Conservation (phyloP, 177 flowering plant genomes). For the Telopea speciosissima region DNA sequence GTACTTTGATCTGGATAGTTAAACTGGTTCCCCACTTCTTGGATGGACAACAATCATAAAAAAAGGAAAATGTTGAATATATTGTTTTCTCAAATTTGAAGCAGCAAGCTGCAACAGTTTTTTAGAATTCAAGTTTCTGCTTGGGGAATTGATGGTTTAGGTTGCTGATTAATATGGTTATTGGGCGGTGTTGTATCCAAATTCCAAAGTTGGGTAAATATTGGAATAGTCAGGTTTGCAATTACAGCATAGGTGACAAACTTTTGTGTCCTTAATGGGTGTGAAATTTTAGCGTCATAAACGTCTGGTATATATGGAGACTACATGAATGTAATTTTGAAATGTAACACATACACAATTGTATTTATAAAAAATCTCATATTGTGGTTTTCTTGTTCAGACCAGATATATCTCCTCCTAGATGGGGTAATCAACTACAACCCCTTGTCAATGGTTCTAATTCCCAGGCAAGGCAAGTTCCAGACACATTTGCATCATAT, state of each 20-base stretch:
- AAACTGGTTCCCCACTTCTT: background rate
- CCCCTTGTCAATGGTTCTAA: slow-evolving; percentile 12
- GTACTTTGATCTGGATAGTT: background rate
- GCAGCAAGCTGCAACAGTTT: background rate
- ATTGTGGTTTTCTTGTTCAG: slow-evolving; percentile 17
- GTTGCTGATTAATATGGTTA: background rate
- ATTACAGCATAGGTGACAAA: too few species aligned
- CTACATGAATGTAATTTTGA: background rate
- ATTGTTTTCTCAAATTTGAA: too few species aligned
- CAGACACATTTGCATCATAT: slow-evolving; percentile 24
- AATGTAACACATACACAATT: background rate
- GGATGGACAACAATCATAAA: background rate
- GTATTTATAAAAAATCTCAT: background rate
- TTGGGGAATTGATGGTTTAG: background rate
- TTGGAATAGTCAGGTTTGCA: too few species aligned
- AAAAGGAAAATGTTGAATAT: too few species aligned
- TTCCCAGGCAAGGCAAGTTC: slow-evolving; percentile 18
- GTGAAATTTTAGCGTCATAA: too few species aligned
- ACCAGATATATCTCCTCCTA: slow-evolving; percentile 20
- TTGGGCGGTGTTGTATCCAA: background rate
- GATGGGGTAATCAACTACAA: slow-evolving; percentile 22
- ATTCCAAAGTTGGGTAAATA: background rate
- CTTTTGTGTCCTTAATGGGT: too few species aligned
- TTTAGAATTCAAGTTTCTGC: background rate
- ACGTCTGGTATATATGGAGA: too few species aligned